A percentile compares a stretch with the other conserved stretches of the same genome.
Evolutionary conservation across 1,284 basidiomycete genomes (phyloP).

Genomic region (Inonotus hispidus): DNA sequence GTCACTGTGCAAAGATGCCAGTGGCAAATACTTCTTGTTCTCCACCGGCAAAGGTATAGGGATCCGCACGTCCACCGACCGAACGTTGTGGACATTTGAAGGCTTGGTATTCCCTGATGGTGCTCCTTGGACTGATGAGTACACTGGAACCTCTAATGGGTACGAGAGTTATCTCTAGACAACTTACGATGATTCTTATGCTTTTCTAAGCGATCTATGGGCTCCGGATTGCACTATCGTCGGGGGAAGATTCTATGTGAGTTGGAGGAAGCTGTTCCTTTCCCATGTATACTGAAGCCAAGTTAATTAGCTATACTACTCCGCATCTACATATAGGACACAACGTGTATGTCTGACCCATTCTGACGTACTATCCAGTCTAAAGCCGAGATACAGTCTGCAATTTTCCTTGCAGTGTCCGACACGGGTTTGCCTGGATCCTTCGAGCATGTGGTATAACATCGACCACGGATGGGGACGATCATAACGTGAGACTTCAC

Average conservation of each 20-base stretch:
- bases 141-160: constrained; percentile 46
- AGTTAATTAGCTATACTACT: constrained; percentile 26
- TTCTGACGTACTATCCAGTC: neutral
- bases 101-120: constrained; percentile 48
- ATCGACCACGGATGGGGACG: constrained; percentile 34
- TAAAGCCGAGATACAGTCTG: constrained; percentile 12
- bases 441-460: constrained; percentile 40
- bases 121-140: constrained; percentile 44
- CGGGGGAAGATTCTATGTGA: constrained; percentile 41
- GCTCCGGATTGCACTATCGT: constrained; percentile 48
- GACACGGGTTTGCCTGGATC: constrained; percentile 37
- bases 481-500: constrained; percentile 43
- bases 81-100: constrained; percentile 43
- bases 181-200: neutral
- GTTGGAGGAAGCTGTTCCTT: constrained; percentile 10
- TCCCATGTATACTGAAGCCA: neutral
- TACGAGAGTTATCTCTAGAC: constrained; percentile 20
- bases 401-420: constrained; percentile 26
- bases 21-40: constrained; percentile 47
- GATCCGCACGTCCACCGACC: constrained; percentile 48
- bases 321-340: constrained; percentile 26
- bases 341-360: constrained; percentile 16
- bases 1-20: constrained; percentile 46
- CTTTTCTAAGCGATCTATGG: constrained; percentile 35
- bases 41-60: constrained; percentile 45